These are phyloP conservation scores for Chalciporus piperatus DNA, from an alignment of 768 basidiomycete genomes.

Conservation along the genomic window DNA sequence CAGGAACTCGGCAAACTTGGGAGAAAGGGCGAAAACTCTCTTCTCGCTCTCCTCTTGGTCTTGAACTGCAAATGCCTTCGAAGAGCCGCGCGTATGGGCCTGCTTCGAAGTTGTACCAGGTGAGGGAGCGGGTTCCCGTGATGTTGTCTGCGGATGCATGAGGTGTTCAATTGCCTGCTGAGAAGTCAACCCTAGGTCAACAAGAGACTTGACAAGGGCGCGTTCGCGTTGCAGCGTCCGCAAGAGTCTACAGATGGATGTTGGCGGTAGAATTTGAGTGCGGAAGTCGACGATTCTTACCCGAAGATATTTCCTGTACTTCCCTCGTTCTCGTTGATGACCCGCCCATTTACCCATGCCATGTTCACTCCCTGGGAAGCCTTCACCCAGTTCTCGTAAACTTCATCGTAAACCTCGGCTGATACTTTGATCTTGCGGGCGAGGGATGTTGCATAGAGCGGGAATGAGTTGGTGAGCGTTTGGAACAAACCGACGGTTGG, in stretches of 20 bases:
- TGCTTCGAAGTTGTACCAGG: background rate
- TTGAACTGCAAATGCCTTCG: slow-evolving; percentile 5
- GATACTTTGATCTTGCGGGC: slow-evolving; percentile 64
- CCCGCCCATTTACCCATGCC: slow-evolving; percentile 81
- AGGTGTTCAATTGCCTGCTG: slow-evolving; percentile 71
- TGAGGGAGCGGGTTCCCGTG: slow-evolving; percentile 39
- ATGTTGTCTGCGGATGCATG: slow-evolving; percentile 45
- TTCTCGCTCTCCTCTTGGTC: slow-evolving; percentile 28
- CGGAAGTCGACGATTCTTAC: slow-evolving; percentile 31
- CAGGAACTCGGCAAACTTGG: slow-evolving; percentile 24
- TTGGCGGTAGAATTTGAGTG: slow-evolving; percentile 3
- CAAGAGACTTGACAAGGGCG: slow-evolving; percentile 53
- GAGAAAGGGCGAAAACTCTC: slow-evolving; percentile 84
- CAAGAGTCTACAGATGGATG: slow-evolving; percentile 47
- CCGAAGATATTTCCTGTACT: slow-evolving; percentile 54
- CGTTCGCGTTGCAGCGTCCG: slow-evolving; percentile 75
- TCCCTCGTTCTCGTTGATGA: slow-evolving; percentile 58
- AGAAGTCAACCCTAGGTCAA: slow-evolving; percentile 58
- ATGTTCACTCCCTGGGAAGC: slow-evolving; percentile 51
- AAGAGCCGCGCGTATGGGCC: slow-evolving; percentile 9
- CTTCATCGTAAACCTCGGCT: slow-evolving; percentile 49
- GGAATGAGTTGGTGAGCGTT: slow-evolving; percentile 83
- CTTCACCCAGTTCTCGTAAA: slow-evolving; percentile 52
- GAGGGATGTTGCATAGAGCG: slow-evolving; percentile 74
- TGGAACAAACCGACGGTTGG: slow-evolving; percentile 38